These are phyloP conservation scores for Diaporthe capsici DNA, from an alignment of 2,329 filamentous ascomycete genomes.

Conservation along the genomic window DNA sequence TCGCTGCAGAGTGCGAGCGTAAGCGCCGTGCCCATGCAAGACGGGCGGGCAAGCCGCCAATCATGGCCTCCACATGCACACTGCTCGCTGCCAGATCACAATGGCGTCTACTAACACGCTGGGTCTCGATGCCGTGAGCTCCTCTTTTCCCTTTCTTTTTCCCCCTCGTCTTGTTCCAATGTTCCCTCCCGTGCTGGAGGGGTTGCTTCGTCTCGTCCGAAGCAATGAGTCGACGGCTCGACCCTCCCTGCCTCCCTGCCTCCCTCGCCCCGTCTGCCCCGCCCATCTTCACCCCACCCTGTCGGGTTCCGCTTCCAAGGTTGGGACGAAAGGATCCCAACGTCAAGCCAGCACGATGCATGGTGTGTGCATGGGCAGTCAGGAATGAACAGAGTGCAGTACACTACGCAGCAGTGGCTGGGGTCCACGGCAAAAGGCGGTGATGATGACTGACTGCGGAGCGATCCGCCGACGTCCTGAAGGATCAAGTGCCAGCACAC, in stretches of 20 bases:
- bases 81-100: constrained; percentile 38
- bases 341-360: not conserved
- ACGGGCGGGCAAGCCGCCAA: constrained; percentile 37
- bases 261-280: not conserved
- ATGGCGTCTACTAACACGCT: constrained; percentile 35
- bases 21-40: constrained; percentile 39
- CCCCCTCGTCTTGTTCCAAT: not conserved
- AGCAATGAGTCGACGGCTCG: constrained; percentile 9
- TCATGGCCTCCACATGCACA: constrained; percentile 38
- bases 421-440: constrained; percentile 25
- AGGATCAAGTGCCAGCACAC: constrained; percentile 17
- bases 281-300: not conserved
- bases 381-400: not conserved
- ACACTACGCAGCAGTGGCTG: not conserved
- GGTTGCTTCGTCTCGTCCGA: constrained; percentile 17
- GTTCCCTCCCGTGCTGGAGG: not conserved
- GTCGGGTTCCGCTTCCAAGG: constrained; percentile 10
- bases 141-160: not conserved
- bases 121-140: not conserved
- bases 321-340: constrained; percentile 7
- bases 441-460: constrained; percentile 14
- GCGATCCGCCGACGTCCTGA: not conserved
- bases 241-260: constrained; percentile 1
- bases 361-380: not conserved
- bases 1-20: constrained; percentile 33